Base-by-base conservation (phyloP, 2,329 filamentous ascomycete species). In the Stemphylium beticola region DNA sequence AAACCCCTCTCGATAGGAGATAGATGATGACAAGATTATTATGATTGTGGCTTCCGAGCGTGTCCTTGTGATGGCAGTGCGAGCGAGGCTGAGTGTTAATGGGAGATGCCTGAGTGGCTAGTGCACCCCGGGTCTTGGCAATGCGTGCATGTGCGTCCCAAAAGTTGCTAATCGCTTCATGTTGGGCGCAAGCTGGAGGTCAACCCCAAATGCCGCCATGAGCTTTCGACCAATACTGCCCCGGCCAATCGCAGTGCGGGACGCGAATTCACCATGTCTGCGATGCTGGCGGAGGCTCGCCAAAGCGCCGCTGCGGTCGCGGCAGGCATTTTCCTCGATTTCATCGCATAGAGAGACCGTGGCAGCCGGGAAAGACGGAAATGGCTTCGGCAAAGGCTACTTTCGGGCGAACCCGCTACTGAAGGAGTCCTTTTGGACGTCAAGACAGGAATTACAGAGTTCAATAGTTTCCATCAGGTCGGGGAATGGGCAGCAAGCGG, bases 331-430 rank as follows among this genome's bases (percentile, higher is more conserved):
- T 55, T 73, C 72, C 31, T 66, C 64, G 31, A 57, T 65, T 6
- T 53, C 63, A 11, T 57, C 70, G 10, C 49, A 61, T 46, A 64
- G 63, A 57, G 65, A 70, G 42, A 66, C 67, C 43, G 62, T 69
- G 55, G 65, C 67, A 11, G 57, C 62, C 12, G 67, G 65, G 15
- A 71, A 67, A 62, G 66, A 64, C 38, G 64, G 67, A 57, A 71
- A 55, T 39, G 48, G 68, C 12, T 75, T 76, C 56, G 64, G 60
- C 57, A 74, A 69, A 49, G 72, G 75, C 55, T 77, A 77, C 58
- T 77, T 77, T 52, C 74, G 72, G 66, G 65, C 72, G 34, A 77
- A 77, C 53, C 56, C 69, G 14, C 53, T 67, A 15, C 53, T 76
- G 5, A 71, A 68, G 34, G 71, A 75, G 11, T 60, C 68, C 3